Base-by-base conservation (phyloP, 2,329 filamentous ascomycete genomes). In the Colletotrichum viniferum region DNA sequence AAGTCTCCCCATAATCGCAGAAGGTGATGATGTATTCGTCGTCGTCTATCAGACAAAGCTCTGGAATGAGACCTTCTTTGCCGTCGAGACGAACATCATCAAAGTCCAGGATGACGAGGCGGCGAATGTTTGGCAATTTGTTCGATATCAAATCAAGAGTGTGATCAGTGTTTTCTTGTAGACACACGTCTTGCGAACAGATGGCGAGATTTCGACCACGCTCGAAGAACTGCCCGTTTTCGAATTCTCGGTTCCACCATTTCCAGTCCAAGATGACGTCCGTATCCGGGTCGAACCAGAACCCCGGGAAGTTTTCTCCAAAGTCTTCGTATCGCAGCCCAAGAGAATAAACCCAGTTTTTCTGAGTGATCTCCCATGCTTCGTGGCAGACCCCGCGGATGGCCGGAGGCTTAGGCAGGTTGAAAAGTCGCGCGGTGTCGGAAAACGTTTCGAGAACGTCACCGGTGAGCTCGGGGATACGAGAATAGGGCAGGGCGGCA, bases 401-500 rank as follows among this genome's bases (percentile, higher is more conserved):
- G 55, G 26, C 21, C 21, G 55, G 55, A 0, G n/a, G 43, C 2
- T 52, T 52, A 13, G n/a, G 43, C 4, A 21, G n/a, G 43, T 52
- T 52, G 5, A 21, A 6, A 21, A 52, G 43, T 52, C 43, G n/a
- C 10, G n/a, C 43, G 43, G 43, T 52, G 6, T 52, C 43, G 43
- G 43, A 52, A 21, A 52, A n/a, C 43, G 36, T 38, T 38, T 38
- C 36, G 36, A 52, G n/a, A 52, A 52, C 43, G n/a, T 52, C 43
- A 8, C 62, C 61, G 16, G 56, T 62, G 5, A 76, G 9, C 28
- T 76, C 73, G 8, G 77, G 73, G 6, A 70, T 60, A 10, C 76
- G 60, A n/a, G 60, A 21, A 14, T 48, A n/a, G 4, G 71, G 76
- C 8, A 77, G 68, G 9, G 75, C 74, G 21, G 69, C 30, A 62